Conservation (phyloP, 2,329 filamentous ascomycete genomes). For the Ophiostoma tasmaniense region DNA sequence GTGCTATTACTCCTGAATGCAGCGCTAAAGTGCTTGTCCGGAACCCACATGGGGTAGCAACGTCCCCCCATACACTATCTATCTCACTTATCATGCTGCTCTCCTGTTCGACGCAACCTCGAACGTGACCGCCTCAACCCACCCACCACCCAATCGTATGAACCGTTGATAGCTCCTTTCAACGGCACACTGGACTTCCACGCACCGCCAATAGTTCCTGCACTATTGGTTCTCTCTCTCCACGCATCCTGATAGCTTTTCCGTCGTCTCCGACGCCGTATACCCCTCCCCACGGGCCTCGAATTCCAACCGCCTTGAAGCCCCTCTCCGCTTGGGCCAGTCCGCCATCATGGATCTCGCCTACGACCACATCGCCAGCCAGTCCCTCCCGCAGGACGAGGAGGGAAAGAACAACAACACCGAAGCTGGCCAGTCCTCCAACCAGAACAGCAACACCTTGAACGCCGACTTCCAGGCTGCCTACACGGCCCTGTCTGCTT, state of each 20-base stretch:
- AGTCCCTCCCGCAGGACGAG: slow-evolving; percentile 55
- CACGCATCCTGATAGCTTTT: background rate
- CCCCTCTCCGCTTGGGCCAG: background rate
- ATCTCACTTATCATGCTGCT: slow-evolving; percentile 6
- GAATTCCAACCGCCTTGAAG: background rate
- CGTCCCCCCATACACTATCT: slow-evolving; percentile 1
- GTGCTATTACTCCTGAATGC: background rate
- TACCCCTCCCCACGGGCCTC: background rate
- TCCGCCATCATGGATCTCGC: slow-evolving; percentile 73
- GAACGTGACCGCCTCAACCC: slow-evolving; percentile 13
- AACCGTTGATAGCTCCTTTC: slow-evolving; percentile 1
- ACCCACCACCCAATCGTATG: slow-evolving; percentile 10
- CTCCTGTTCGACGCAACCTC: background rate
- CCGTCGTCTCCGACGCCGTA: background rate
- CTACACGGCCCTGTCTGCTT: slow-evolving; percentile 85
- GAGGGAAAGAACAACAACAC: slow-evolving; percentile 34
- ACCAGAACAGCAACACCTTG: slow-evolving; percentile 40
- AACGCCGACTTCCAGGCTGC: slow-evolving; percentile 90
- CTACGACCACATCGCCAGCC: slow-evolving; percentile 93
- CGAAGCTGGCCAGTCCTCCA: slow-evolving; percentile 5
- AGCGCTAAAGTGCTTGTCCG: slow-evolving; percentile 11
- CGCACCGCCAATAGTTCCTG: background rate
- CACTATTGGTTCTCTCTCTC: background rate
- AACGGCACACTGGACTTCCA: background rate
- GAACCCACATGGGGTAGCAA: slow-evolving; percentile 12